Evolutionary conservation across 2,329 filamentous ascomycete species (phyloP).

Genomic region (Pyrenophora teres): DNA sequence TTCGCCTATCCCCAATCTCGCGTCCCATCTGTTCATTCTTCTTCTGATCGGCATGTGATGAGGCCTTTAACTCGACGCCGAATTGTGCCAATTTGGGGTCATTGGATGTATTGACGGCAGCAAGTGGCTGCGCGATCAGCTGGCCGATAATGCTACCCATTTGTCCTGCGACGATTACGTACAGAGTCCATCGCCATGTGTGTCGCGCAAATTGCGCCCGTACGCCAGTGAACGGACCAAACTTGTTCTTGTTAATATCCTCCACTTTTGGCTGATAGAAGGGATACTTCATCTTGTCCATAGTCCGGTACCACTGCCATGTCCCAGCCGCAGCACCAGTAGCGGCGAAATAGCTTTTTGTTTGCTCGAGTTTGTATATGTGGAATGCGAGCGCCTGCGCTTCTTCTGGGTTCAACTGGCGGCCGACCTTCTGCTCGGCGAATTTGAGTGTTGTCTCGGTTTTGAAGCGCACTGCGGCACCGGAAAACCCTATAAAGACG

Average conservation of each 20-base stretch:
- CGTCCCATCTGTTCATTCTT: slow-evolving; percentile 17
- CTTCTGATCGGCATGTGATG: slow-evolving; percentile 18
- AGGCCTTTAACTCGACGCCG: slow-evolving; percentile 40
- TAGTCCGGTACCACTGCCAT: slow-evolving; percentile 43
- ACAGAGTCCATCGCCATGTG: slow-evolving; percentile 34
- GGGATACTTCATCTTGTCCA: slow-evolving; percentile 48
- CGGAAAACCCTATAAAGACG: slow-evolving; percentile 37
- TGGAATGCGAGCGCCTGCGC: slow-evolving; percentile 50
- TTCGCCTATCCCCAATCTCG: slow-evolving; percentile 26
- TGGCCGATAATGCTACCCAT: slow-evolving; percentile 44
- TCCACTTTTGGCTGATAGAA: slow-evolving; percentile 48
- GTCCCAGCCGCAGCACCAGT: slow-evolving; percentile 39
- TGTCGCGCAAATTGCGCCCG: slow-evolving; percentile 37
- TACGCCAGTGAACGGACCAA: slow-evolving; percentile 41
- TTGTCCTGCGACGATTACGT: slow-evolving; percentile 31
- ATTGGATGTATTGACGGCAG: slow-evolving; percentile 40
- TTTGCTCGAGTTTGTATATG: slow-evolving; percentile 45
- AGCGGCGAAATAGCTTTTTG: slow-evolving; percentile 47
- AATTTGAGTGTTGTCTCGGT: slow-evolving; percentile 41
- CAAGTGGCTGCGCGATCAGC: slow-evolving; percentile 39
- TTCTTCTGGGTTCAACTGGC: slow-evolving; percentile 49
- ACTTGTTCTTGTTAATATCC: slow-evolving; percentile 48
- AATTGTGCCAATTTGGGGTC: slow-evolving; percentile 51
- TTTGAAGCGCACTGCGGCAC: slow-evolving; percentile 30
- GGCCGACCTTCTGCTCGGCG: slow-evolving; percentile 41